phyloP scores from a whole-genome alignment of 805 yeast species.

The Wickerhamiella alocasiicola region DNA sequence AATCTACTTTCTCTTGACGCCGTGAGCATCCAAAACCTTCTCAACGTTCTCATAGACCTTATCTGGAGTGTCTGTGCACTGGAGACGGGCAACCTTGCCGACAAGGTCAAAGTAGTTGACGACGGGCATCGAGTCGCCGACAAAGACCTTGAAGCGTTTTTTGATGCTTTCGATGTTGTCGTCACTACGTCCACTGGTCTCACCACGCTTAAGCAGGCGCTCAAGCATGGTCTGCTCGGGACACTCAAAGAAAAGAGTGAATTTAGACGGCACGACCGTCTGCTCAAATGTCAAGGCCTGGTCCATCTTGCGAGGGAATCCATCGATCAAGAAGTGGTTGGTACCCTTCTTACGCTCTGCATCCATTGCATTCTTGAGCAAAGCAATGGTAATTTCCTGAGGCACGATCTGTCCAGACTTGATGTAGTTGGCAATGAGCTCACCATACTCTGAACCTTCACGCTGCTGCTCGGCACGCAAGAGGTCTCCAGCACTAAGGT shows the following conservation, averaged over 20 bases:
- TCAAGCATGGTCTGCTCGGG: constrained; percentile 70
- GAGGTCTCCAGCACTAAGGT: constrained; percentile 92
- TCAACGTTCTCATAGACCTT: constrained; percentile 60
- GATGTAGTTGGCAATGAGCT: constrained; percentile 69
- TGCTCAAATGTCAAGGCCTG: constrained; percentile 91
- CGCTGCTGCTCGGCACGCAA: constrained; percentile 84
- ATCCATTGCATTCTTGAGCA: constrained; percentile 66
- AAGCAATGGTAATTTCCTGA: constrained; percentile 74
- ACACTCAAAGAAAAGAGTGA: constrained; percentile 40
- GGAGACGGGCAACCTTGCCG: constrained; percentile 61
- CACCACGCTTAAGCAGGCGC: constrained; percentile 79
- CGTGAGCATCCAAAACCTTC: constrained; percentile 41
- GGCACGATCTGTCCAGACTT: constrained; percentile 89
- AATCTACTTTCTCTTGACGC: constrained; percentile 11
- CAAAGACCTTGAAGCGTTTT: constrained; percentile 76
- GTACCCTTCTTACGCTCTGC: constrained; percentile 38
- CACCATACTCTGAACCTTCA: constrained; percentile 71
- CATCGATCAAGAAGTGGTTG: constrained; percentile 68
- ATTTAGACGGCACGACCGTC: constrained; percentile 33
- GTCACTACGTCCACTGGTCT: constrained; percentile 88
- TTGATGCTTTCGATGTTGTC: constrained; percentile 84
- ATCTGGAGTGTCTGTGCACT: constrained; percentile 72
- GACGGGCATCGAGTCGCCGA: constrained; percentile 88
- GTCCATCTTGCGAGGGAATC: constrained; percentile 97
- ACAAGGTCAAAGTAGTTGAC: constrained; percentile 66